Evolutionary conservation across 495 filamentous ascomycete genomes (phyloP).

Genomic region (Penicillium paxilli): DNA sequence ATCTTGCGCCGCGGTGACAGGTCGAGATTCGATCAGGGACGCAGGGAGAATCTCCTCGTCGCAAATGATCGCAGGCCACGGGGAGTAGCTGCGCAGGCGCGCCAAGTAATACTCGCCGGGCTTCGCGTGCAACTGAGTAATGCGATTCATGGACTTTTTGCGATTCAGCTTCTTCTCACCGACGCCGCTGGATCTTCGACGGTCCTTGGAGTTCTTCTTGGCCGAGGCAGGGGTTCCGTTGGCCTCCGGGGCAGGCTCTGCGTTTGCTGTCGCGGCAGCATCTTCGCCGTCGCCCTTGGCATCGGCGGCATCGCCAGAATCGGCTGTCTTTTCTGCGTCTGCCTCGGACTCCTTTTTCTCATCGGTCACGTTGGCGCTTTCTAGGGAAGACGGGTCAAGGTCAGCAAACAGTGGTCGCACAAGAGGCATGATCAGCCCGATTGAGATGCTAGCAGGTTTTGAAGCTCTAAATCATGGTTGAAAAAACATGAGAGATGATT

Average conservation of each 20-base stretch:
- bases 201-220: slow-evolving; percentile 49
- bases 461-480: background rate
- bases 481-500: background rate
- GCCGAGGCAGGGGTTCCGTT: slow-evolving; percentile 48
- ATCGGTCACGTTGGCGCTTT: slow-evolving; percentile 23
- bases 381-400: slow-evolving; percentile 15
- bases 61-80: slow-evolving; percentile 88
- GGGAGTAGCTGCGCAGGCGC: slow-evolving; percentile 83
- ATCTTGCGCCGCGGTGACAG: slow-evolving; percentile 73
- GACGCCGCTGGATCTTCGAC: slow-evolving; percentile 69
- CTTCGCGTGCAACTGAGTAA: slow-evolving; percentile 73
- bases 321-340: slow-evolving; percentile 24
- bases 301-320: slow-evolving; percentile 31
- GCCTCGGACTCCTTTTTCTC: slow-evolving; percentile 33
- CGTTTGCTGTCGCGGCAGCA: slow-evolving; percentile 25
- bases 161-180: slow-evolving; percentile 76
- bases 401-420: slow-evolving; percentile 32
- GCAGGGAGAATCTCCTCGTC: slow-evolving; percentile 88
- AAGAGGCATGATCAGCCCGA: slow-evolving; percentile 4
- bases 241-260: slow-evolving; percentile 29
- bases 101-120: slow-evolving; percentile 86
- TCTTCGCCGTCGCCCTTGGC: slow-evolving; percentile 27
- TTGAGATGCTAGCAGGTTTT: background rate
- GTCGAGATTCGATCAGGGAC: slow-evolving; percentile 66
- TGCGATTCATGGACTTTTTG: slow-evolving; percentile 73